A percentile compares a stretch with the other conserved stretches of the same genome.
phyloP scores from a whole-genome alignment of 306 rosid genomes.

The Cucumis hystrix region DNA sequence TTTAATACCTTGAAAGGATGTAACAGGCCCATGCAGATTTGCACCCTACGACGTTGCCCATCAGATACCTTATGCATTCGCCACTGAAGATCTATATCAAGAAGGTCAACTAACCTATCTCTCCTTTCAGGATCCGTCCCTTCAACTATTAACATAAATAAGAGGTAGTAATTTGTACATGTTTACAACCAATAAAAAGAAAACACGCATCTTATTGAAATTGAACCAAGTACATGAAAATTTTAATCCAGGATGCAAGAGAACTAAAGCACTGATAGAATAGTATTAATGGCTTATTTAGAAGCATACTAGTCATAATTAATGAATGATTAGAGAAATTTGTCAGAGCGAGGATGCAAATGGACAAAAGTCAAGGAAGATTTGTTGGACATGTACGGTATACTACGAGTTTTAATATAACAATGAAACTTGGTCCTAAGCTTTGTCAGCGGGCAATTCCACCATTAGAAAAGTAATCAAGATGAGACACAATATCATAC shows the following conservation, averaged over 20 bases:
- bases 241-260: not conserved
- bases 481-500: no score
- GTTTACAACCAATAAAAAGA: not conserved
- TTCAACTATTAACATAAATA: conserved; percentile 54
- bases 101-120: conserved; percentile 71
- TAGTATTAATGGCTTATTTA: not conserved
- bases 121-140: conserved; percentile 77
- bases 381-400: not conserved
- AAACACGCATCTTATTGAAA: not conserved
- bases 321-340: not conserved
- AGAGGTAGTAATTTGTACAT: not conserved
- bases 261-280: not conserved
- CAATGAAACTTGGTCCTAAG: no score
- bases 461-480: no score
- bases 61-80: conserved; percentile 98
- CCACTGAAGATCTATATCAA: conserved; percentile 85
- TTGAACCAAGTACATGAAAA: not conserved
- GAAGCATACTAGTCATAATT: not conserved
- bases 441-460: no score
- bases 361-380: not conserved
- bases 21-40: conserved; percentile 95
- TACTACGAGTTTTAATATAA: no score
- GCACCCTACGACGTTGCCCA: conserved; percentile 94
- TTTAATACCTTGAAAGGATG: conserved; percentile 74
- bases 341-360: not conserved